phyloP scores from a whole-genome alignment of 164 flowering plant genomes.

The Liriodendron chinense region DNA sequence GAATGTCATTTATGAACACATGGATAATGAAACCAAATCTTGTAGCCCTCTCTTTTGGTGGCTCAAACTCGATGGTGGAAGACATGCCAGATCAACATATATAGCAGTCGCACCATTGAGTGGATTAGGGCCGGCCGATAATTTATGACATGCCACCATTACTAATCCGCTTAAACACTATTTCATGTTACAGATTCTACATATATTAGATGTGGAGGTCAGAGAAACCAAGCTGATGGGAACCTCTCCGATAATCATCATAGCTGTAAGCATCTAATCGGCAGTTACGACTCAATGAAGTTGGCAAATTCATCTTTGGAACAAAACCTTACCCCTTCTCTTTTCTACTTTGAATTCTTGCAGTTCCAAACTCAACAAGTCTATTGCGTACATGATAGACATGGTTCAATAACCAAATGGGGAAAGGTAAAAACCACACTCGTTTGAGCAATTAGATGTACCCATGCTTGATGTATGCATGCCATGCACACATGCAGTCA shows the following conservation, averaged over 20 bases:
- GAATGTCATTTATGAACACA: too few species aligned
- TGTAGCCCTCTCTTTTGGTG: too few species aligned
- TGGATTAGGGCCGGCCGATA: too few species aligned
- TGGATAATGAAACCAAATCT: too few species aligned
- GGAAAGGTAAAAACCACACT: slow-evolving; percentile 54
- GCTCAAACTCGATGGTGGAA: too few species aligned
- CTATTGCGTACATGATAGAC: slow-evolving; percentile 73
- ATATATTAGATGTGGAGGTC: slow-evolving; percentile 81
- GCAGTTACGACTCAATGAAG: neutral
- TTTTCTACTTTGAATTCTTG: slow-evolving; percentile 4
- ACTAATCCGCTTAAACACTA: neutral
- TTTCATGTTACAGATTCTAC: slow-evolving; percentile 63
- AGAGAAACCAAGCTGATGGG: slow-evolving; percentile 93
- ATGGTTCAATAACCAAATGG: slow-evolving; percentile 76
- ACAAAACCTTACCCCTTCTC: neutral
- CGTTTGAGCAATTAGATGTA: neutral
- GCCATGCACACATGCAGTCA: too few species aligned
- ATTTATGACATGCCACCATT: neutral
- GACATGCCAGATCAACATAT: too few species aligned
- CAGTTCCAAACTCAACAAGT: slow-evolving; percentile 98
- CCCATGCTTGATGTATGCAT: neutral
- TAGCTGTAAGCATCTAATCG: slow-evolving; percentile 46
- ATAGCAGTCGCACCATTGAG: too few species aligned
- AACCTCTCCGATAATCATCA: slow-evolving; percentile 68
- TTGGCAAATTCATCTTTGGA: neutral